Percentiles rank a stretch among this genome's conserved stretches.
phyloP scores from a whole-genome alignment of 2,329 filamentous ascomycete genomes.

The Diaporthe caulivora region DNA sequence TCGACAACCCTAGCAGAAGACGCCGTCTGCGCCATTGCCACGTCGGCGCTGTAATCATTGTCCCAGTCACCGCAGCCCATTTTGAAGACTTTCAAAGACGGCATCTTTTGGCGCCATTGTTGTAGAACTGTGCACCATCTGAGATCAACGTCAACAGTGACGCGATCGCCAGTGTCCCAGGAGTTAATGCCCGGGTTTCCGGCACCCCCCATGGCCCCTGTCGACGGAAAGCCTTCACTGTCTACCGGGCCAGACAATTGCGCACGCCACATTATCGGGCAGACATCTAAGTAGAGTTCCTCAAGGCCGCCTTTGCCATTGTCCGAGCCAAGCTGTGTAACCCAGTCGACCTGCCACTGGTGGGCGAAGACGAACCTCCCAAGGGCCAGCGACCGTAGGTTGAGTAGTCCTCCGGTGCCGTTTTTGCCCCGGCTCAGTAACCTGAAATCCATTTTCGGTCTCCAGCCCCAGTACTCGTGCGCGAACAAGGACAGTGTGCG shows the following conservation, averaged over 20 bases:
- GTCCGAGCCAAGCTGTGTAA: conserved; percentile 50
- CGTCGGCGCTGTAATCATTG: background rate
- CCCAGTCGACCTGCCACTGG: conserved; percentile 61
- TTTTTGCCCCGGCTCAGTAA: conserved; percentile 26
- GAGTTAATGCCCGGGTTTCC: background rate
- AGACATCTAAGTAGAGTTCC: conserved; percentile 58
- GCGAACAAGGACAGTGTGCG: conserved; percentile 55
- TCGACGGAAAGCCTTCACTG: conserved; percentile 14
- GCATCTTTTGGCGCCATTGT: conserved; percentile 23
- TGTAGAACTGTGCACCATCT: conserved; percentile 17
- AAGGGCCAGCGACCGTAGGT: conserved; percentile 54
- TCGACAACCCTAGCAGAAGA: background rate
- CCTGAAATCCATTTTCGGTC: conserved; percentile 53
- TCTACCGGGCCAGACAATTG: background rate
- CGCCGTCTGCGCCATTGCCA: conserved; percentile 12
- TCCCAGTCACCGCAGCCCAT: conserved; percentile 34
- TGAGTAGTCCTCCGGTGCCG: conserved; percentile 48
- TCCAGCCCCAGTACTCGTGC: conserved; percentile 54
- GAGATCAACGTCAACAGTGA: background rate
- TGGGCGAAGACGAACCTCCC: conserved; percentile 57
- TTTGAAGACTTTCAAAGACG: conserved; percentile 19
- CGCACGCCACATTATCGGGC: conserved; percentile 49
- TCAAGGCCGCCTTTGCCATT: conserved; percentile 50
- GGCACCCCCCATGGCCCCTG: background rate
- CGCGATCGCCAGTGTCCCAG: background rate